Conservation (phyloP, 2,329 filamentous ascomycete species). For the Emmonsiellopsis sp. region DNA sequence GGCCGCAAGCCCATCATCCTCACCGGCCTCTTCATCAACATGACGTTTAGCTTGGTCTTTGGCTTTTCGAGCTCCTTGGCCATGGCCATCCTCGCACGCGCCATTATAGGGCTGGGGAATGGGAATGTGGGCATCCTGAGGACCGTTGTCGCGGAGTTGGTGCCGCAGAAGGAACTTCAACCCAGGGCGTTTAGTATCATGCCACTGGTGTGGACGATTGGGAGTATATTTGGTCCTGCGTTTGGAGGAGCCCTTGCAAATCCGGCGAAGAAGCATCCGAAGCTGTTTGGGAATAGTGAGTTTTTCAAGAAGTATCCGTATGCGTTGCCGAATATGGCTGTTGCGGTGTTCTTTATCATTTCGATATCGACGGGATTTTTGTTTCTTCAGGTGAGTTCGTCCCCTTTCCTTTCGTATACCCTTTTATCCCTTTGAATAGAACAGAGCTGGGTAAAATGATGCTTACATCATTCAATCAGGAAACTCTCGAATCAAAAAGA, state of each 20-base stretch:
- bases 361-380: constrained; percentile 66
- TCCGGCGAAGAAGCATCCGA: constrained; percentile 65
- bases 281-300: constrained; percentile 55
- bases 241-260: constrained; percentile 82
- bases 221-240: constrained; percentile 76
- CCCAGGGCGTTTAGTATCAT: constrained; percentile 86
- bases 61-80: constrained; percentile 70
- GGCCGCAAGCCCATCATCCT: constrained; percentile 80
- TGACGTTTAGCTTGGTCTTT: constrained; percentile 72
- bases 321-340: constrained; percentile 71
- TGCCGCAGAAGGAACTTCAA: constrained; percentile 76
- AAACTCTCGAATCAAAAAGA: constrained; percentile 69
- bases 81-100: constrained; percentile 71
- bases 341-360: constrained; percentile 65
- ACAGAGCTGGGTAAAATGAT: background rate
- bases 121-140: constrained; percentile 91
- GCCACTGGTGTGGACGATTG: constrained; percentile 83
- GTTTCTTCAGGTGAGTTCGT: constrained; percentile 58
- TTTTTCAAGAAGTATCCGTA: constrained; percentile 76
- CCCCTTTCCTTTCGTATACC: background rate
- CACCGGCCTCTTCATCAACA: constrained; percentile 63
- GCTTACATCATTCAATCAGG: constrained; percentile 34
- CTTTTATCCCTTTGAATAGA: too few species aligned
- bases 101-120: constrained; percentile 73
- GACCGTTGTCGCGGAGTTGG: constrained; percentile 88